Base-by-base conservation (phyloP, 257 asterid species). In the Nicotiana obtusifolia region DNA sequence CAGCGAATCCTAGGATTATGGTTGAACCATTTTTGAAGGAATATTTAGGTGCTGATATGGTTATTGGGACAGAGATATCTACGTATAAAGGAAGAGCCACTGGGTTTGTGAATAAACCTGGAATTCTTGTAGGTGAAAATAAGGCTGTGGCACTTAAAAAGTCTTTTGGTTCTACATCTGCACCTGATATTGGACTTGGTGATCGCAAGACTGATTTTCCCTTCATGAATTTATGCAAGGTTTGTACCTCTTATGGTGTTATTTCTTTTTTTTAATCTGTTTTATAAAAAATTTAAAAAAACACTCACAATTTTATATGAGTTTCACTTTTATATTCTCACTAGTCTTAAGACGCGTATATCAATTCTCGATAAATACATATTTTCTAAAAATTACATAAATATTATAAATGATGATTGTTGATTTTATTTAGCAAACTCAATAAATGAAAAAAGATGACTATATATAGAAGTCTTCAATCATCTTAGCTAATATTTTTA, bases 201-300 rank as follows among this genome's bases (percentile, higher is more conserved):
- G 92, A 91, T 54, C 79, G 97, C 14, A 66, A 80, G 31, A 92
- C 94, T 16, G 97, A 92, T 82, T 87, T 86, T 62, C 91, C 93
- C 7, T 91, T 90, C 91, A 89, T 94, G 97, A 82, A 86, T 41
- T 80, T 92, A 0, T 94, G 98, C 94, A 88, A 91, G 97, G 98
- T 92, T 80, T 22, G 83, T 49, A 19, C 20, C 5, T 35, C 11
- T 1, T 71, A 3, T 11, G 56, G 4, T 14, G 14, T 17, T 41
- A 41, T 41, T 41, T 41, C 13, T 9, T 41, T 9, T 9, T 41
- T 1, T 41, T 0, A 9, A 41, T 37, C 49, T 41, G 49, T 41
- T 41, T 41, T 41, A 41, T 9, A 0, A 41, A 41, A 41, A 9
- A 2, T 9, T 8, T 1, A 41, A 1, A 1, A 41, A 8, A 41